phyloP scores from a whole-genome alignment of 106 monocot species.

The Amphibolis antarctica region DNA sequence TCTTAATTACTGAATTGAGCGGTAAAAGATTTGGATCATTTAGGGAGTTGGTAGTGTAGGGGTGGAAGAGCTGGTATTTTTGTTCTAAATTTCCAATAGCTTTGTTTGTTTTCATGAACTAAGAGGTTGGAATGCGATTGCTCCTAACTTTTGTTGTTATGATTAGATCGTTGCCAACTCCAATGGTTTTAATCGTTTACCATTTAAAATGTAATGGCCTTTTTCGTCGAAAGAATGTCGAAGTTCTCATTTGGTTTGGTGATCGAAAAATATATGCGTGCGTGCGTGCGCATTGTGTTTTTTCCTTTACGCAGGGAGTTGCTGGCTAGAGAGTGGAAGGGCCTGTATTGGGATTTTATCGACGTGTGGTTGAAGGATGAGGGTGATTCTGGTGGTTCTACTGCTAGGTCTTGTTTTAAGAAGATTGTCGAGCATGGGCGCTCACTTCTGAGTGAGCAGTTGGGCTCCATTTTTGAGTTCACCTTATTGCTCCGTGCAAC shows the following conservation, averaged over 20 bases:
- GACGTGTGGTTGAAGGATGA: conserved; percentile 54
- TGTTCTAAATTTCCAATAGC: not conserved
- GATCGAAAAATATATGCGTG: not conserved
- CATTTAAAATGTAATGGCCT: too few relatives aligned
- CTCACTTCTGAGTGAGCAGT: conserved; percentile 46
- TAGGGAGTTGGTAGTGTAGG: too few relatives aligned
- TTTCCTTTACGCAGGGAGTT: conserved; percentile 46
- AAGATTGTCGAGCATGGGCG: conserved; percentile 45
- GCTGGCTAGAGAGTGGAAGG: conserved; percentile 68
- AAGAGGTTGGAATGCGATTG: not conserved
- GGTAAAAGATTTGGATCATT: not conserved
- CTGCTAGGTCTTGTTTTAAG: conserved; percentile 59
- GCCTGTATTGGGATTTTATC: conserved; percentile 67
- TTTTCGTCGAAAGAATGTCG: not conserved
- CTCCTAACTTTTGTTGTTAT: too few relatives aligned
- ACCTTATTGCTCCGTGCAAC: conserved; percentile 66
- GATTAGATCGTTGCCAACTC: too few relatives aligned
- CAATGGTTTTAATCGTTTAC: too few relatives aligned
- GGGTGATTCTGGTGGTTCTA: conserved; percentile 37
- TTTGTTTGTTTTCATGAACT: not conserved
- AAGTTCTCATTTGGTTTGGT: not conserved
- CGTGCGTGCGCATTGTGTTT: not conserved
- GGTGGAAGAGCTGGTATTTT: not conserved
- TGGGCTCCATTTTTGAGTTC: conserved; percentile 65
- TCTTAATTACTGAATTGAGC: not conserved